Percentiles rank a stretch among this genome's conserved stretches.
Evolutionary conservation across 805 yeast species (phyloP).

Genomic region (Starmerella asiatica): DNA sequence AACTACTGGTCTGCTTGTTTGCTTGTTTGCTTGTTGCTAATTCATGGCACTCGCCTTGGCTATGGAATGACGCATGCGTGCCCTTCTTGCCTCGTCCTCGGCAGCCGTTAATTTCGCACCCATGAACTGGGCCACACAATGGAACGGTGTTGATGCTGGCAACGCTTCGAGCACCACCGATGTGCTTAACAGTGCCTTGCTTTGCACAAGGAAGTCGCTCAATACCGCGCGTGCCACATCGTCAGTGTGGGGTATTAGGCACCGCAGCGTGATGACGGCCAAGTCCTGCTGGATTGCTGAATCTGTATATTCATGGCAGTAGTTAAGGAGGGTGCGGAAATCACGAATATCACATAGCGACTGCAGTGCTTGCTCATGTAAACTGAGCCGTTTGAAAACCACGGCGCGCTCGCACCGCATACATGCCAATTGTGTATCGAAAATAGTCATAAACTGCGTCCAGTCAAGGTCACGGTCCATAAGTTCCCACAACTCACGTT

Average conservation of each 20-base stretch:
- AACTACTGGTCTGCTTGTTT: too few relatives aligned
- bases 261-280: conserved; percentile 4
- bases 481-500: conserved; percentile 14
- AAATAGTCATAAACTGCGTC: conserved; percentile 13
- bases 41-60: conserved; percentile 1
- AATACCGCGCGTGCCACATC: not conserved
- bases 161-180: conserved; percentile 2
- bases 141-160: conserved; percentile 5
- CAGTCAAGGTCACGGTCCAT: conserved; percentile 15
- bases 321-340: conserved; percentile 26
- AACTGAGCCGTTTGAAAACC: conserved; percentile 25
- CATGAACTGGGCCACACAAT: conserved; percentile 4
- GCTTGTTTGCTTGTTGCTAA: too few relatives aligned
- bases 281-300: conserved; percentile 2
- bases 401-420: conserved; percentile 26
- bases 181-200: not conserved
- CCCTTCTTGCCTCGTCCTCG: not conserved
- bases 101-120: not conserved
- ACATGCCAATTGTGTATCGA: conserved; percentile 20
- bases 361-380: conserved; percentile 26
- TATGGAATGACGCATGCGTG: conserved; percentile 1
- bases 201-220: conserved; percentile 5
- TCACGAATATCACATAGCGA: conserved; percentile 26
- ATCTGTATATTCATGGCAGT: conserved; percentile 5
- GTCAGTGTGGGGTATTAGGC: not conserved